Evolutionary conservation across 805 yeast species (phyloP), one percentile per base, ranked within the genome.

Genomic region (Candida boleticola): DNA sequence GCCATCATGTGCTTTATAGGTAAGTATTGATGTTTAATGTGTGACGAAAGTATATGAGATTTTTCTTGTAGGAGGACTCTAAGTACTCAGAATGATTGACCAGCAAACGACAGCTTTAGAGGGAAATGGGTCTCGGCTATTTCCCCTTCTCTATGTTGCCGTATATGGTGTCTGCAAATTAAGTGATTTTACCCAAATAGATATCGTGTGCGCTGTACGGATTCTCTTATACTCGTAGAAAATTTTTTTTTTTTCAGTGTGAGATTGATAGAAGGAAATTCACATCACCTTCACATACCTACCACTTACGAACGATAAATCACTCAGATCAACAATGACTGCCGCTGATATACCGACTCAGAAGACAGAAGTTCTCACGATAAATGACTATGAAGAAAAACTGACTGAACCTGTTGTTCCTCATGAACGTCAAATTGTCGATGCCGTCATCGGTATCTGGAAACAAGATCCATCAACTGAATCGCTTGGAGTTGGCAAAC

Each of bases 371-470:
- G 64, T 68, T 3, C 60, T 68, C 21, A 50, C 61, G 13, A 67
- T 69, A 26, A 69, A 69, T 42, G 74, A 69, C 41, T 47, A 51
- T 7, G 50, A 48, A 7, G 50, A 45, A 11, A 57, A 56, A 30
- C 43, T 47, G 9, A 45, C 47, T 3, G 57, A 51, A n/a, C 59
- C 61, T 1, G 37, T 65, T 3, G 64, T 65, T n/a, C 89, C 89
- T 3, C 74, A 73, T 41, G 79, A 75, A 38, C 64, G 83, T 33
- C 79, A 80, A 57, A 66, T 83, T 9, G 77, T 82, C 25, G 80
- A 77, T 41, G 76, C 73, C 27, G 79, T 84, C n/a, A 74, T 83
- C 32, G 64, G 69, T 4, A 58, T 83, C 7, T 85, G 93, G 92
- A 80, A 78, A 48, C 71, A 73, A 40, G 88, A 84, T 50, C 82